Evolutionary conservation across 805 yeast genomes (phyloP).

Genomic region (Lipomyces starkeyi): DNA sequence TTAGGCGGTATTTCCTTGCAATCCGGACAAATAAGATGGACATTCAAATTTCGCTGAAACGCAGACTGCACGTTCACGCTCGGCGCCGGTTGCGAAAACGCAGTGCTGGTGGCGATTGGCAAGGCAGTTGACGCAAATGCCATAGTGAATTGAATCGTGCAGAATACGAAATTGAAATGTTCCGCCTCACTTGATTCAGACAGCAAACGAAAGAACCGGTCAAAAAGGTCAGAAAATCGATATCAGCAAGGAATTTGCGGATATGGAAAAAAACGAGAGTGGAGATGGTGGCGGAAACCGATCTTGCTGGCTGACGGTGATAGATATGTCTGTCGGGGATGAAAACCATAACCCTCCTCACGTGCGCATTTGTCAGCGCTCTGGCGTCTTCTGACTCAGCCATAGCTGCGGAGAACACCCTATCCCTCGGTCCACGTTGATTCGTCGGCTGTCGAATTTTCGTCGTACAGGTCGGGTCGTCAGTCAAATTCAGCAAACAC

Average conservation of each 20-base stretch:
- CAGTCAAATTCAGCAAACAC: background rate
- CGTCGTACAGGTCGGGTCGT: background rate
- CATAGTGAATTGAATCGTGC: background rate
- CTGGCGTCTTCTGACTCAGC: background rate
- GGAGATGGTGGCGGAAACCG: background rate
- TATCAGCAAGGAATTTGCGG: background rate
- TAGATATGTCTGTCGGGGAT: background rate
- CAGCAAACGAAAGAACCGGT: background rate
- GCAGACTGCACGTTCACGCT: slow-evolving; percentile 13
- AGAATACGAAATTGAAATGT: background rate
- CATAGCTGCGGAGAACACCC: background rate
- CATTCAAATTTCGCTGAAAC: slow-evolving; percentile 63
- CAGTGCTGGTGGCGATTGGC: background rate
- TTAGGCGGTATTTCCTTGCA: slow-evolving; percentile 96
- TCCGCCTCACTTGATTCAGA: background rate
- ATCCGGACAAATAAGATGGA: slow-evolving; percentile 91
- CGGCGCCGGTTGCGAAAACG: slow-evolving; percentile 6
- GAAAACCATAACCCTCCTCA: background rate
- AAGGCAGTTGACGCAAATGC: background rate
- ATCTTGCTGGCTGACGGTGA: background rate
- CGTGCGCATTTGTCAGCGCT: background rate
- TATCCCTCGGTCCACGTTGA: slow-evolving; percentile 13
- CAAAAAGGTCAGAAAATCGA: background rate
- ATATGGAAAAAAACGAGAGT: background rate
- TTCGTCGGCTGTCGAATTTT: slow-evolving; percentile 13